Base-by-base conservation (phyloP, 1,284 basidiomycete genomes). In the Porodaedalea pini region DNA sequence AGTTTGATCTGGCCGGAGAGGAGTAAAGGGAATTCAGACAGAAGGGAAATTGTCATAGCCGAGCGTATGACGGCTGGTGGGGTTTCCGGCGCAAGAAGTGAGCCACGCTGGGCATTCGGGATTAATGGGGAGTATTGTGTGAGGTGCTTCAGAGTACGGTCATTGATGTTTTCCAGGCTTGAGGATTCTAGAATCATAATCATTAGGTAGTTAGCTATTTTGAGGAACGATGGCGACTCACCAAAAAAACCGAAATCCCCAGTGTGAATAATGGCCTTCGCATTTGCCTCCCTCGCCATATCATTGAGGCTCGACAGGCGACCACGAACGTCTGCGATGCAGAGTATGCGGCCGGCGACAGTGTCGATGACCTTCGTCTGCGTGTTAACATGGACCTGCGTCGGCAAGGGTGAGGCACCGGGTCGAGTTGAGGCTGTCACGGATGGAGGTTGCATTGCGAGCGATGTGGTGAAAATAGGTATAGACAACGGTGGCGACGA, bases 171-270 rank as follows among this genome's bases (percentile, higher is more conserved):
- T 39, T 90, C 89, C 54, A 97, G 77, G 70, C 90, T 94, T 60
- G 82, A 81, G 19, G 81, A 76, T 71, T 94, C 93, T 90, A 70
- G 1, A 60, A 48, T 47, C 53, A 34, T 51, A 60, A 64, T 63
- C 32, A 56, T 7, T 34, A 36, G 21, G 25, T 8, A 29, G 8
- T 19, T 8, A 54, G 34, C 17, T 13, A 25, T n/a, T n/a, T n/a
- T n/a, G 45, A 17, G 41, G 47, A 29, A 17, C 15, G 25, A 31
- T 7, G 43, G 19, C 19, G 41, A 50, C 55, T 49, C 61, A 89
- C 89, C 89, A 73, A 97, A 97, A 74, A 99, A 98, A 58, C 97
- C 97, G 86, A 99, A 99, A 78, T 99, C 97, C 57, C 97, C 97
- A 0, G 95, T 98, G 72, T 99, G 96, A 62, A 99, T 92, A 71